Base-by-base conservation (phyloP, 169 alveolate species). In the Perkinsus chesapeaki region DNA sequence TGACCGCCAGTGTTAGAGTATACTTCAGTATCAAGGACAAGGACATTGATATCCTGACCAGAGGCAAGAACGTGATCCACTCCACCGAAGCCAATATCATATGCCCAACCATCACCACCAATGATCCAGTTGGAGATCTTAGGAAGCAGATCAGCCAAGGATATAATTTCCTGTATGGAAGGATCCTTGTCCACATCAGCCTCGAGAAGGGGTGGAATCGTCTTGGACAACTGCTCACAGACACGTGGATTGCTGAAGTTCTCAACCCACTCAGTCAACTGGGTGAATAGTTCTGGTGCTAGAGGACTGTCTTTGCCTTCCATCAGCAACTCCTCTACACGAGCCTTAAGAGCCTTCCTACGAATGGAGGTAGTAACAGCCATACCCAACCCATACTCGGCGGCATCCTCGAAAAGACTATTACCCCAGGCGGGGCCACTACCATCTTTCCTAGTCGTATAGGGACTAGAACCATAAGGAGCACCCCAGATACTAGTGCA, bases 371-470 rank as follows among this genome's bases (percentile, higher is more conserved):
- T 48, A 16, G 94, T 93, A 20, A 73, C 92, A n/a, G 93, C 96
- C 96, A 95, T 95, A 20, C 97, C 97, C 37, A 95, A 92, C 39
- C 97, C 97, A 38, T 94, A 96, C 93, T 96, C 97, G 16, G 97
- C 97, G 91, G 95, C 95, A 94, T 96, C 97, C 93, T 96, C 97
- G 91, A 96, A 96, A 31, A 96, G 96, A 0, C 96, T 94, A 91
- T 95, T 94, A 48, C 96, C 97, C 97, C 97, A 96, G 23, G 97
- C 97, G 0, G 97, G 96, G 12, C 97, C 97, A 73, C 60, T 36
- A 38, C 91, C 91, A 7, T 38, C 91, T 39, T 16, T 73, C 82
- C 82, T 60, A 7, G 82, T 60, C 23, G 96, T 90, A 91, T 94
- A 95, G 39, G 96, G 97, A 9, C 93, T 95, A 36, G 96, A 94